Conservation (phyloP, 75 land plant species). For the Selaginella tamariscina region DNA sequence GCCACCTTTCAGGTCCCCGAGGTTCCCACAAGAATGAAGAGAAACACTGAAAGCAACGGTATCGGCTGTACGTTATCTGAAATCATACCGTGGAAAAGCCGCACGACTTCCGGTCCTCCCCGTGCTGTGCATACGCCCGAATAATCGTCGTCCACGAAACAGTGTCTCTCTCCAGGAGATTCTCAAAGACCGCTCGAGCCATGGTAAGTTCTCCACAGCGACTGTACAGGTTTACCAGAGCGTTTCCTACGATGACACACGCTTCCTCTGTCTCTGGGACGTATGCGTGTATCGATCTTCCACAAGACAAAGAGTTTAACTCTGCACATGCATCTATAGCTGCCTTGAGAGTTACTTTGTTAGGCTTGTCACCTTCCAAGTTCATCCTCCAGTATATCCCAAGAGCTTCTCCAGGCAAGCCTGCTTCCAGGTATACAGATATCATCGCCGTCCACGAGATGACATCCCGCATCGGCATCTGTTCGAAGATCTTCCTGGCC, state of each 20-base stretch:
- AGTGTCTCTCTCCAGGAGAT: conserved; percentile 4
- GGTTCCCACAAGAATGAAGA: not conserved
- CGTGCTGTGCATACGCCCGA: conserved; percentile 18
- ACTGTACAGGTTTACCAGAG: conserved; percentile 23
- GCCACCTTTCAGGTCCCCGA: not conserved
- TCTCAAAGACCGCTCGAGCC: conserved; percentile 15
- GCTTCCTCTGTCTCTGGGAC: conserved; percentile 8
- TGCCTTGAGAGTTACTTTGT: conserved; percentile 7
- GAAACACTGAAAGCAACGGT: not conserved
- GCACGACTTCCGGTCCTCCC: conserved; percentile 16
- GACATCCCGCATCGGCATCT: not conserved
- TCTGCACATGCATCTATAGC: conserved; percentile 5
- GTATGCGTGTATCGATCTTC: conserved; percentile 15
- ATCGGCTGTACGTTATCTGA: not conserved
- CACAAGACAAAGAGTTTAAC: conserved; percentile 8
- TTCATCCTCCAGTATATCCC: conserved; percentile 1
- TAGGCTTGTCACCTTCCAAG: not conserved
- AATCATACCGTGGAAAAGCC: conserved; percentile 17
- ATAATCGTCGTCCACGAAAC: conserved; percentile 27
- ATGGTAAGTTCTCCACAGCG: conserved; percentile 17
- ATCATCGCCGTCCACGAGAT: conserved; percentile 4
- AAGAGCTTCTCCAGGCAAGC: conserved; percentile 11
- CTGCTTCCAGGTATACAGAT: not conserved
- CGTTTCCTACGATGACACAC: conserved; percentile 14
- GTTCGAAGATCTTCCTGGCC: not conserved